Base-by-base conservation (phyloP, 306 rosid species). In the Comarum palustre region DNA sequence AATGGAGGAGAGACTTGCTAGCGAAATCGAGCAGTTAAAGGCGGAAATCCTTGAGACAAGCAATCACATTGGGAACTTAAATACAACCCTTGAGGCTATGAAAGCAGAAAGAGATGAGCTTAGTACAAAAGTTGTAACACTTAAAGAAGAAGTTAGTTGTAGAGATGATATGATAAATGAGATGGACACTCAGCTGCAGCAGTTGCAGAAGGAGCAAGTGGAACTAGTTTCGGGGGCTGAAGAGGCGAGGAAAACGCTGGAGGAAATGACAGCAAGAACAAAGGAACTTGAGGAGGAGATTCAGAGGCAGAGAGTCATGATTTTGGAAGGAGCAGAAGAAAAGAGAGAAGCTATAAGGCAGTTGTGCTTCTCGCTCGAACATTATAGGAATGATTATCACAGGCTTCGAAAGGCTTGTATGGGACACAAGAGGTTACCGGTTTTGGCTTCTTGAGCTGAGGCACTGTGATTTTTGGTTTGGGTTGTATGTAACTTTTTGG, bases 281-380 rank as follows among this genome's bases (percentile, higher is more conserved):
- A 83, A 76, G 74, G 84, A 86, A 73, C 83, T 95, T 0, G 90
- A 84, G 68, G 90, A 78, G 69, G 92, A 87, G 81, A 77, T 90
- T 15, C 87, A 91, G 86, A 88, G 84, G 83, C 96, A 86, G 78
- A 88, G 80, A 68, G 57, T 12, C 1, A 74, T 52, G 61, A 91
- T 95, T 34, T 63, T 61, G 39, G 93, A 95, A 79, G 89, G 87
- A 72, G 97, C 91, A 6, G 99, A 95, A 73, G 96, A 82, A 79
- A 95, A 95, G 66, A 84, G 99, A 9, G 99, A 95, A 83, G 99
- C 72, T 6, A 95, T 95, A 62, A 64, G 99, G 79, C 99, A 95
- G 84, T 86, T 95, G 31, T 95, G 99, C 68, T 80, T 91, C 75
- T 89, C 97, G 13, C 83, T 95, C 0, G 97, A 91, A 76, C 96